Percentiles rank a stretch among this genome's conserved stretches.
phyloP scores from a whole-genome alignment of 495 filamentous ascomycete genomes.

The Talaromyces proteolyticus region DNA sequence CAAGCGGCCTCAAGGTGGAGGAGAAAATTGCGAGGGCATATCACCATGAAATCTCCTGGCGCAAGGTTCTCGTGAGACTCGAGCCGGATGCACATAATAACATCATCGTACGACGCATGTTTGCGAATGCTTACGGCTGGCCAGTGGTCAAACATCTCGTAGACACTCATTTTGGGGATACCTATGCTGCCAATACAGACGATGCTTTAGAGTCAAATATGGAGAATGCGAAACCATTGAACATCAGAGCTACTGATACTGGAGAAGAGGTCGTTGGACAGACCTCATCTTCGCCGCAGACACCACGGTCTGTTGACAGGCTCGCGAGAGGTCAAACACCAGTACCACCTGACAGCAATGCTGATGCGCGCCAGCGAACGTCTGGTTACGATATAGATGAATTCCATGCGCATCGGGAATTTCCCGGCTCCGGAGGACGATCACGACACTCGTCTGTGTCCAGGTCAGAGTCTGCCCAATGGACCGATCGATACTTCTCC shows the following conservation, averaged over 20 bases:
- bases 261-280: conserved; percentile 38
- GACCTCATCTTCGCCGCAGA: neutral
- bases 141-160: conserved; percentile 90
- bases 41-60: conserved; percentile 83
- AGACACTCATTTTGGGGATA: conserved; percentile 84
- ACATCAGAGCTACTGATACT: conserved; percentile 23
- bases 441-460: conserved; percentile 1
- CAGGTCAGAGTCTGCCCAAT: conserved; percentile 3
- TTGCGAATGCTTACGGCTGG: conserved; percentile 97
- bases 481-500: conserved; percentile 7
- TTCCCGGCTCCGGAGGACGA: neutral
- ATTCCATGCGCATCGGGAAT: neutral
- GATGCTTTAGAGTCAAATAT: conserved; percentile 48
- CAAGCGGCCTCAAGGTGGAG: conserved; percentile 73
- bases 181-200: conserved; percentile 47
- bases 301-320: conserved; percentile 8
- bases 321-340: no score
- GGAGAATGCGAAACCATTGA: conserved; percentile 44
- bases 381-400: conserved; percentile 1
- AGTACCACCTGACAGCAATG: no score
- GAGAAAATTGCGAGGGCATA: conserved; percentile 97
- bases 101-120: conserved; percentile 91
- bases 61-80: conserved; percentile 90
- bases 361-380: no score
- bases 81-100: conserved; percentile 99